Percentiles rank a stretch among this genome's conserved stretches.
phyloP scores from a whole-genome alignment of 2,329 filamentous ascomycete genomes.

The Stachybotrys echinatus region DNA sequence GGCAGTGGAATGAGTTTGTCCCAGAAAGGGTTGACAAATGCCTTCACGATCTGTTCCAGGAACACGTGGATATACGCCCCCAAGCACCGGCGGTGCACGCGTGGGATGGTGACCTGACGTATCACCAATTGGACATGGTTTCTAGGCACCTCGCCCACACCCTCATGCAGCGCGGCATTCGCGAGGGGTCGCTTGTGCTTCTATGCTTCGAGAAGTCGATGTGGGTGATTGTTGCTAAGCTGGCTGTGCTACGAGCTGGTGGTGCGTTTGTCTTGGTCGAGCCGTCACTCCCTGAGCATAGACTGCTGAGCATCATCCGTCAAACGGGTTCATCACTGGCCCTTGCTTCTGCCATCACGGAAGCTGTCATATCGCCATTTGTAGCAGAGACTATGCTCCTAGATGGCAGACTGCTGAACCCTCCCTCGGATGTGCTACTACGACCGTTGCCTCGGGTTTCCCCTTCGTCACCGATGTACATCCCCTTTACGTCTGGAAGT shows the following conservation, averaged over 20 bases:
- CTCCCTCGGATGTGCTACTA: not conserved
- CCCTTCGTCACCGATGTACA: not conserved
- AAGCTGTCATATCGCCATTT: too few relatives aligned
- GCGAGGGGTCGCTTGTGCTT: conserved; percentile 3
- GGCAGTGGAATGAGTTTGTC: not conserved
- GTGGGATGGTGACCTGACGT: conserved; percentile 3
- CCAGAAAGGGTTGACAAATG: conserved; percentile 10
- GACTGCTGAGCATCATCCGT: too few relatives aligned
- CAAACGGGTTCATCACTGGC: not conserved
- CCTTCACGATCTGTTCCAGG: conserved; percentile 4
- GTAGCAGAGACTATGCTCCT: too few relatives aligned
- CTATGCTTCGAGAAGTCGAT: conserved; percentile 10
- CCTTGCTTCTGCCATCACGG: not conserved
- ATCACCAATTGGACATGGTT: conserved; percentile 6
- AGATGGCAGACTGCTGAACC: not conserved
- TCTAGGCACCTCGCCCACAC: conserved; percentile 3
- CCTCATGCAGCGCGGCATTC: conserved; percentile 6
- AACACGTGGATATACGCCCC: conserved; percentile 11
- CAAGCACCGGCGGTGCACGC: conserved; percentile 1
- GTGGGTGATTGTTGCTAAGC: conserved; percentile 7
- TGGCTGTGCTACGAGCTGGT: not conserved
- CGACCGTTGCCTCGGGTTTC: not conserved
- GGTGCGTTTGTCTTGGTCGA: not conserved
- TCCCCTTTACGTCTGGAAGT: conserved; percentile 12
- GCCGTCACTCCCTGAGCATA: too few relatives aligned